phyloP scores from a whole-genome alignment of 2,329 filamentous ascomycete genomes.

The Tricladium varicosporioides region DNA sequence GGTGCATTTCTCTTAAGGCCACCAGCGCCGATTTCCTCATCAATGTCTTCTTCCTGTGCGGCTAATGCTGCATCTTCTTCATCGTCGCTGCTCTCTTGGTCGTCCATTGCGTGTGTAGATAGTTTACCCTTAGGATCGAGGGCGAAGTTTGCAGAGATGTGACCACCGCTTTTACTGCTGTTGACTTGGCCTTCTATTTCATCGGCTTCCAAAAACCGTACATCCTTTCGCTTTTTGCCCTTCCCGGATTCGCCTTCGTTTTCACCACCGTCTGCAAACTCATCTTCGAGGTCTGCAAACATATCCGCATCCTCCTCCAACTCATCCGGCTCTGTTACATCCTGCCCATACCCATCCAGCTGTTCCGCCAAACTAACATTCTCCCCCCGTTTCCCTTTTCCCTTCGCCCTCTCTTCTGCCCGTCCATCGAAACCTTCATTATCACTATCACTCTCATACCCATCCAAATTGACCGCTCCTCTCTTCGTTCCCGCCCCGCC shows the following conservation, averaged over 20 bases:
- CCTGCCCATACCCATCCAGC: constrained; percentile 51
- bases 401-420: constrained; percentile 56
- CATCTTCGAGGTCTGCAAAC: constrained; percentile 72
- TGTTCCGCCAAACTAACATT: constrained; percentile 48
- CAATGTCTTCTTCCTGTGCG: constrained; percentile 71
- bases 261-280: constrained; percentile 51
- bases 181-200: constrained; percentile 78
- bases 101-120: constrained; percentile 36
- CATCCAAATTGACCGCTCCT: constrained; percentile 92
- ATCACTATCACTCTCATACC: constrained; percentile 91
- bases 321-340: constrained; percentile 31
- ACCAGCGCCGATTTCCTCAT: constrained; percentile 87
- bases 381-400: constrained; percentile 39
- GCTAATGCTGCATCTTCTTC: constrained; percentile 74
- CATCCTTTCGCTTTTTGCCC: constrained; percentile 61
- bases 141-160: constrained; percentile 59
- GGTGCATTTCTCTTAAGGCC: constrained; percentile 91
- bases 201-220: constrained; percentile 55
- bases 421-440: constrained; percentile 85
- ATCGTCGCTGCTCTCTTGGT: constrained; percentile 53
- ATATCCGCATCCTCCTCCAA: constrained; percentile 76
- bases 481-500: constrained; percentile 75
- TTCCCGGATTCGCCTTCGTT: constrained; percentile 48
- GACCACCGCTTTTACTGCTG: constrained; percentile 70
- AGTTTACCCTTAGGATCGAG: constrained; percentile 52